A percentile compares a stretch with the other conserved stretches of the same genome.
These are phyloP conservation scores for Aspergillus ibericus DNA, from an alignment of 2,329 filamentous ascomycete species.

Conservation along the genomic window DNA sequence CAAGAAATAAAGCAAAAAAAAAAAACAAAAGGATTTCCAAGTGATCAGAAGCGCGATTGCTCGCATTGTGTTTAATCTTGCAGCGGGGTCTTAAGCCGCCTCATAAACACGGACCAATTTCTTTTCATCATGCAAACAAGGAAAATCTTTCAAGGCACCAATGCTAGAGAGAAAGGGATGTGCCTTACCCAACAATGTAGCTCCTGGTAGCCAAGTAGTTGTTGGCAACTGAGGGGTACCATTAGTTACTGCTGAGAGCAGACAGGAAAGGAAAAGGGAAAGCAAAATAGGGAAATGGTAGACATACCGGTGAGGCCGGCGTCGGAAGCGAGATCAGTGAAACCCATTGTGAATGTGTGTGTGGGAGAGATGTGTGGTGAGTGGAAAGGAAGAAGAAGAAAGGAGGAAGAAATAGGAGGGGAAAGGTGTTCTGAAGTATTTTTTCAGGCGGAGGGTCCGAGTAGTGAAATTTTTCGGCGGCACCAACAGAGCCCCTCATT, in stretches of 20 bases:
- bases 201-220: conserved; percentile 60
- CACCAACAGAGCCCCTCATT: conserved; percentile 24
- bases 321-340: conserved; percentile 65
- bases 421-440: conserved; percentile 33
- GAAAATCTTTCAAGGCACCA: conserved; percentile 11
- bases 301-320: conserved; percentile 61
- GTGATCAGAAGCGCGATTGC: conserved; percentile 73
- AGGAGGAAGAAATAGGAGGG: conserved; percentile 28
- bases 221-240: conserved; percentile 44
- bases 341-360: conserved; percentile 57
- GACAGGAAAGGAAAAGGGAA: conserved; percentile 15
- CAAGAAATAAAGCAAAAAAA: conserved; percentile 21
- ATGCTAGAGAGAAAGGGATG: conserved; percentile 24
- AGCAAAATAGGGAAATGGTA: conserved; percentile 21
- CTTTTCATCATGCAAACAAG: conserved; percentile 68
- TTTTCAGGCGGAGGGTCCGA: conserved; percentile 25
- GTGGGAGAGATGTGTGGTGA: conserved; percentile 19
- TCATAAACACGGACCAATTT: conserved; percentile 96
- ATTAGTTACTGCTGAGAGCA: conserved; percentile 28
- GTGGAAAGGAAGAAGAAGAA: conserved; percentile 18
- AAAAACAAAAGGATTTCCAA: conserved; percentile 13
- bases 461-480: conserved; percentile 24
- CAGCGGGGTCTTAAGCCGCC: conserved; percentile 87
- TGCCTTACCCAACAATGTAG: conserved; percentile 77
- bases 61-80: conserved; percentile 74